Evolutionary conservation across 192 early-diverging fungal species (phyloP).

Genomic region (Bifiguratus adelaidae): DNA sequence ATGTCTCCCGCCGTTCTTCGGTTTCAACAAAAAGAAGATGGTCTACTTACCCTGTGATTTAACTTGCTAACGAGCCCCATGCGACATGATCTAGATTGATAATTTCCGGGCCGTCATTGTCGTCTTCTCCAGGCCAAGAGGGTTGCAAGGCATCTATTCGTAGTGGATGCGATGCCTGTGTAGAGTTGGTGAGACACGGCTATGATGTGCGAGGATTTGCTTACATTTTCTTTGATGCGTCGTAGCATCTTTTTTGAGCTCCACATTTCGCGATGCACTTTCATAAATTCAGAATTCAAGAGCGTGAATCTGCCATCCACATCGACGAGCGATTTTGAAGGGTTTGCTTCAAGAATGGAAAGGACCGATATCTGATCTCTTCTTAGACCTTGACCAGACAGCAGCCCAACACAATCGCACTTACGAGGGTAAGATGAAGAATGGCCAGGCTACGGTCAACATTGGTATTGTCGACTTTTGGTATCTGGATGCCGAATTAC

Average conservation of each 20-base stretch:
- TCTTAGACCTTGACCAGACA: not conserved
- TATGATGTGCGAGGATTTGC: not conserved
- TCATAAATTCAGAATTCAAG: slow-evolving; percentile 5
- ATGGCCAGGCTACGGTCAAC: slow-evolving; percentile 12
- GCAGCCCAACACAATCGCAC: not conserved
- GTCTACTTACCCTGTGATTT: not conserved
- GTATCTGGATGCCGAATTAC: slow-evolving; percentile 2
- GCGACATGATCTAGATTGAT: slow-evolving; percentile 9
- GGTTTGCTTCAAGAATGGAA: not conserved
- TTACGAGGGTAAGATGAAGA: slow-evolving; percentile 10
- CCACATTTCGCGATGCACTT: slow-evolving; percentile 4
- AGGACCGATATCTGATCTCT: slow-evolving; percentile 8
- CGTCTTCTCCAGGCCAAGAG: not conserved
- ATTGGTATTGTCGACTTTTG: slow-evolving; percentile 16
- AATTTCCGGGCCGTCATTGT: not conserved
- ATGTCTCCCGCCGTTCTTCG: too few relatives aligned
- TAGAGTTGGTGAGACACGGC: not conserved
- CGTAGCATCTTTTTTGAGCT: slow-evolving; percentile 15
- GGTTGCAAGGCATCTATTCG: not conserved
- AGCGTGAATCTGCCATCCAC: not conserved
- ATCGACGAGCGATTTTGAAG: not conserved
- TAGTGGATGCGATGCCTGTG: not conserved
- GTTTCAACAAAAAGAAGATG: too few relatives aligned
- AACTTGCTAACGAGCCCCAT: slow-evolving; percentile 12
- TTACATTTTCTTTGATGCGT: slow-evolving; percentile 5